These are phyloP conservation scores for Sphagnum fallax DNA, from an alignment of 228 moss, liverwort and hornwort genomes.

Conservation along the genomic window DNA sequence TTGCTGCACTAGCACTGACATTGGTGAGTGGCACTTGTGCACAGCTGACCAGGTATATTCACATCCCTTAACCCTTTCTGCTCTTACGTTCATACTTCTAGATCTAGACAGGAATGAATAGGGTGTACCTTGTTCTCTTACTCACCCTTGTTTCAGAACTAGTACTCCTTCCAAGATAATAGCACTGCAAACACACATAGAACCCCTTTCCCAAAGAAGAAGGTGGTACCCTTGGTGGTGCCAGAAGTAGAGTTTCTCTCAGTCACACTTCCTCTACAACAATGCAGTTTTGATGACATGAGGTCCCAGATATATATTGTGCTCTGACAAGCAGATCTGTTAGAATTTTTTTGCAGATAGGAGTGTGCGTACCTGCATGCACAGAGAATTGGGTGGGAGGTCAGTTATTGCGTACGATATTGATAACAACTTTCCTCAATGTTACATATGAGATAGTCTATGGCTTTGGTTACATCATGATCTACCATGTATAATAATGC, in stretches of 20 bases:
- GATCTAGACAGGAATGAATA: no score
- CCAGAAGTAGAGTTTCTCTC: background rate
- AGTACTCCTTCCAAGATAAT: no score
- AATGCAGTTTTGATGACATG: background rate
- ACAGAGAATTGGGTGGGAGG: slow-evolving; percentile 73
- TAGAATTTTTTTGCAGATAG: slow-evolving; percentile 25
- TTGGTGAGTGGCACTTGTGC: slow-evolving; percentile 70
- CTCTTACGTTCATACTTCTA: background rate
- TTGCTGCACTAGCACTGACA: slow-evolving; percentile 38
- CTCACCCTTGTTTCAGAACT: no score
- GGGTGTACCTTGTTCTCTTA: no score
- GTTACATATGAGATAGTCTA: slow-evolving; percentile 32
- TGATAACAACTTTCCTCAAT: slow-evolving; percentile 53
- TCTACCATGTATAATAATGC: slow-evolving; percentile 17
- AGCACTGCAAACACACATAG: no score
- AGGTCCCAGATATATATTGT: background rate
- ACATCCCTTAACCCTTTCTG: background rate
- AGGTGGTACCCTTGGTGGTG: no score
- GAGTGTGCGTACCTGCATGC: slow-evolving; percentile 63
- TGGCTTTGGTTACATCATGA: slow-evolving; percentile 42
- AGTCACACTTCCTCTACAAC: background rate
- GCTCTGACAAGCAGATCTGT: background rate
- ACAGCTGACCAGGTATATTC: slow-evolving; percentile 19
- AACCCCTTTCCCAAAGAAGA: no score
- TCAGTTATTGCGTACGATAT: slow-evolving; percentile 58